phyloP scores from a whole-genome alignment of 192 early-diverging fungal genomes.

The Coemansia erecta region DNA sequence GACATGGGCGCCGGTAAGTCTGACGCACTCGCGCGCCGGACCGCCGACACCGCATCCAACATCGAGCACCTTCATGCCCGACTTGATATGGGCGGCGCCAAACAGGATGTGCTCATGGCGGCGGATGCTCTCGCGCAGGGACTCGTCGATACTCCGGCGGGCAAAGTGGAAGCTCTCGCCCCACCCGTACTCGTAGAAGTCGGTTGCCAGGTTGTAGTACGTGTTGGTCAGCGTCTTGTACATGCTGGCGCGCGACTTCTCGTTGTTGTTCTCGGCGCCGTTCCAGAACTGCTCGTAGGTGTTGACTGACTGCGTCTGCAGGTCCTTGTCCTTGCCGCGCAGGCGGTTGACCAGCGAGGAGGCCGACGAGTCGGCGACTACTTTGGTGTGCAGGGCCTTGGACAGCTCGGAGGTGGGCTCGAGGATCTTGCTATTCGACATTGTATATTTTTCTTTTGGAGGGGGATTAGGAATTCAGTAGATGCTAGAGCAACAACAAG shows the following conservation, averaged over 20 bases:
- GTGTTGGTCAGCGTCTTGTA: conserved; percentile 76
- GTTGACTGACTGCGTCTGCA: conserved; percentile 63
- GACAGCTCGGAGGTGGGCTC: conserved; percentile 54
- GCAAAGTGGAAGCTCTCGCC: conserved; percentile 92
- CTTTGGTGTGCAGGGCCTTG: conserved; percentile 42
- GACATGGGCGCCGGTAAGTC: conserved; percentile 85
- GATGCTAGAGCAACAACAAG: background rate
- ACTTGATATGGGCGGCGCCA: conserved; percentile 64
- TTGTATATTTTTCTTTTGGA: too few species aligned
- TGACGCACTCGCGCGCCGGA: conserved; percentile 88
- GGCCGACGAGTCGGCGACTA: conserved; percentile 37
- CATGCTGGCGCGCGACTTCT: conserved; percentile 57
- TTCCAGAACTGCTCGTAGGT: conserved; percentile 74
- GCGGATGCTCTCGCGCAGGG: conserved; percentile 76
- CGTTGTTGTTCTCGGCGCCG: conserved; percentile 59
- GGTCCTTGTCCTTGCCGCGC: conserved; percentile 62
- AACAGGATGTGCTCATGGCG: conserved; percentile 92
- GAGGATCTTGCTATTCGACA: conserved; percentile 29
- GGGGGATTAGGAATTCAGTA: too few species aligned
- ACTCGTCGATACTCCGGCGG: conserved; percentile 72
- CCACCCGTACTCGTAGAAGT: too few species aligned
- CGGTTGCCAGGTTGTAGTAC: conserved; percentile 80
- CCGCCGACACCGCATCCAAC: conserved; percentile 97
- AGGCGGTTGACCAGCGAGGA: conserved; percentile 44
- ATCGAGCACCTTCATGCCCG: conserved; percentile 77